Evolutionary conservation across 2,329 filamentous ascomycete genomes (phyloP).

Genomic region (Tothia fuscella): DNA sequence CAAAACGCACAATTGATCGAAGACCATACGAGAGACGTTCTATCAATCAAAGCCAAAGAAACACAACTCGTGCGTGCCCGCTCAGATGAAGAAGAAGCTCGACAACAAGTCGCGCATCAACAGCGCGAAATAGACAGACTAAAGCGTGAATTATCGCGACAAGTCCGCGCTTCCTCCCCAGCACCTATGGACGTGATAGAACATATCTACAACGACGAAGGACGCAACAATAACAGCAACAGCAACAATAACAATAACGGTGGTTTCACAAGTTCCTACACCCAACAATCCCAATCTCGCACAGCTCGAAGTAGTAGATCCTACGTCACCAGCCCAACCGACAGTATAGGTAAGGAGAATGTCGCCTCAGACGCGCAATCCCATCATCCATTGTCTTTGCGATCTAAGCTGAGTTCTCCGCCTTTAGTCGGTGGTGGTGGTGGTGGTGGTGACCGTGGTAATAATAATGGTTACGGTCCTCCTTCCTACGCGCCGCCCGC

Average conservation of each 20-base stretch:
- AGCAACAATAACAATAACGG: constrained; percentile 27
- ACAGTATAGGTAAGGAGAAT: constrained; percentile 38
- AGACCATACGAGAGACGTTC: constrained; percentile 86
- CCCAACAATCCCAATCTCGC: too few relatives aligned
- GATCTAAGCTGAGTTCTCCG: constrained; percentile 27
- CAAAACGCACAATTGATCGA: constrained; percentile 95
- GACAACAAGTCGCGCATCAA: constrained; percentile 73
- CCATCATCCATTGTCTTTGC: constrained; percentile 7
- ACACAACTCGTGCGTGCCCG: constrained; percentile 88
- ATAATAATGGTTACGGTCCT: too few relatives aligned
- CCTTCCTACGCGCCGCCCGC: too few relatives aligned
- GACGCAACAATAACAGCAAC: constrained; percentile 46
- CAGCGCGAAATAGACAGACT: constrained; percentile 82
- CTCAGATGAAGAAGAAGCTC: constrained; percentile 78
- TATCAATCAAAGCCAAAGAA: constrained; percentile 97
- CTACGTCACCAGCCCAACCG: constrained; percentile 38
- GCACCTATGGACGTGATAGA: constrained; percentile 34
- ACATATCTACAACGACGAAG: constrained; percentile 19
- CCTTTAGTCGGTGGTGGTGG: constrained; percentile 15
- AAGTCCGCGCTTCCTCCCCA: constrained; percentile 42
- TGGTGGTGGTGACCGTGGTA: constrained; percentile 2
- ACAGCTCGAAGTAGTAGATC: constrained; percentile 26
- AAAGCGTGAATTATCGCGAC: constrained; percentile 64
- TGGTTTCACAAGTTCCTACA: constrained; percentile 28
- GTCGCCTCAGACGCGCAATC: neutral